phyloP scores from a whole-genome alignment of 345 rosid genomes.

The Theobroma cacao region DNA sequence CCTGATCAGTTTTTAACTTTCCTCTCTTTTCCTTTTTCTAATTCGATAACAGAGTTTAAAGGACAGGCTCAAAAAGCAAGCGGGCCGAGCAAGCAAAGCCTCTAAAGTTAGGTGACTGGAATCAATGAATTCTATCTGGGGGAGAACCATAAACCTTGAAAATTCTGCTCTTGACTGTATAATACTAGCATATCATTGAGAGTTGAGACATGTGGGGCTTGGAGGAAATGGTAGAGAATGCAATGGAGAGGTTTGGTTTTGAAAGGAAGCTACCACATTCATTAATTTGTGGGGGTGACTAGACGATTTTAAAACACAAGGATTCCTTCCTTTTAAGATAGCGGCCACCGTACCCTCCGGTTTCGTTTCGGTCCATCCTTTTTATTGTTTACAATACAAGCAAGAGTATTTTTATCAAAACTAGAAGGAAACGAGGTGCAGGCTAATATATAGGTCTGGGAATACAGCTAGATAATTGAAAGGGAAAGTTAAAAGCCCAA shows the following conservation, averaged over 20 bases:
- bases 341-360: no score
- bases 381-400: neutral
- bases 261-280: neutral
- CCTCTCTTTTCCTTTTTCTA: neutral
- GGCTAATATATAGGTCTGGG: neutral
- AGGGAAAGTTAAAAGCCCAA: no score
- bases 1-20: neutral
- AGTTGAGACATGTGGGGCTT: neutral
- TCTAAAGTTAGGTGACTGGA: neutral
- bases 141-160: neutral
- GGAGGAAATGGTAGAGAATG: neutral
- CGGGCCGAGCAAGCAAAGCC: conserved; percentile 8
- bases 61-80: neutral
- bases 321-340: neutral
- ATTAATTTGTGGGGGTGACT: neutral
- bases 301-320: neutral
- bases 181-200: neutral
- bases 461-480: neutral
- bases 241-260: neutral
- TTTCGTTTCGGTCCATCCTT: no score
- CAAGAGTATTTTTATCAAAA: neutral
- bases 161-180: neutral
- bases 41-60: neutral
- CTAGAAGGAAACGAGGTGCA: neutral
- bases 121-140: neutral